Base-by-base conservation (phyloP, 2,329 filamentous ascomycete species). In the Cercospora zeina region DNA sequence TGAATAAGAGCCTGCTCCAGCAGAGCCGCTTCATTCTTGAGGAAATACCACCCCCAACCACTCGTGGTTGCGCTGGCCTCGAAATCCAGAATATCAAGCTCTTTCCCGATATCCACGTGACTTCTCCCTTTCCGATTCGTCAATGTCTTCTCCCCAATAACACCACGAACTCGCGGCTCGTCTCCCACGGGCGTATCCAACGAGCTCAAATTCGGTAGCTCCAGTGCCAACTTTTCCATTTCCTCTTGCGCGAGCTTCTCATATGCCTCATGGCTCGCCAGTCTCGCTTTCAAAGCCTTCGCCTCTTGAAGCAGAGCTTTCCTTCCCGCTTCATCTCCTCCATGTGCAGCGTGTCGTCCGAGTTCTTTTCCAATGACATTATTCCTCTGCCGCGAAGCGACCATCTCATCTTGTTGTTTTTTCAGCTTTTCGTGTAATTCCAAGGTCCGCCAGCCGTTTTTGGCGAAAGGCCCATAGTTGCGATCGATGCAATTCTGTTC, bases 1-100 rank as follows among this genome's bases (percentile, higher is more conserved):
- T 93, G 89, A 11, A 97, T 80, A 2, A 99, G 83, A 0, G 95
- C 95, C 74, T 97, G 93, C 77, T 99, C 95, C n/a, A 99, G 84
- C 75, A 95, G 85, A 0, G 93, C 93, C 8, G 87, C 95, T 72
- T 96, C 93, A 73, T 93, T 91, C n/a, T 91, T 81, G 10, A 99
- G 85, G 77, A 92, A 97, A 79, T 99, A 99, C 91, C 92, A 99
- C 1, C 95, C 95, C 93, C 93, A 99, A 37, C 95, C 95, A 3
- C 89, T 90, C 1, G 91, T 88, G n/a, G 85, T 87, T 1, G 88
- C 88, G 4, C 92, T 91, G 62, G 84, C 87, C 4, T 89, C 82
- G 72, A 99, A 97, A 78, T 99, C 93, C 56, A 99, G 81, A n/a
- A 99, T 83, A 34, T 88, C 87, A n/a, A 99, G 84, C 72, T 92